A percentile compares a stretch with the other conserved stretches of the same genome.
These are phyloP conservation scores for Salvia hispanica DNA, from an alignment of 257 asterid species.

Conservation along the genomic window DNA sequence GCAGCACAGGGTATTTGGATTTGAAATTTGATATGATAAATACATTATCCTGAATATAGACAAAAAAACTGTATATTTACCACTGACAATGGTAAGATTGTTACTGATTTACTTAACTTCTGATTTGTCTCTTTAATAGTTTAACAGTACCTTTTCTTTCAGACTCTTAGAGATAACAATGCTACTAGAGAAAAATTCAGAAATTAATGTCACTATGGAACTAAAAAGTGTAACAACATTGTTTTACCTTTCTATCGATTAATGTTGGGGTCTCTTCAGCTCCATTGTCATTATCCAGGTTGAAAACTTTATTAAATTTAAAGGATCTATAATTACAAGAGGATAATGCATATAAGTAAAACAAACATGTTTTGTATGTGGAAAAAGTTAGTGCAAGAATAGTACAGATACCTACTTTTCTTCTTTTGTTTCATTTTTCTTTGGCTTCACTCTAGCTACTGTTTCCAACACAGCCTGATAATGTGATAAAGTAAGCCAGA, in stretches of 20 bases:
- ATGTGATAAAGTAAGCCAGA: slow-evolving; percentile 32
- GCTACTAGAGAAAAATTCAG: not conserved
- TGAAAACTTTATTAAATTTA: slow-evolving; percentile 82
- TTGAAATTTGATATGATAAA: slow-evolving; percentile 97
- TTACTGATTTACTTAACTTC: slow-evolving; percentile 14
- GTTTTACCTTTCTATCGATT: slow-evolving; percentile 90
- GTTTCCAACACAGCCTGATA: slow-evolving; percentile 96
- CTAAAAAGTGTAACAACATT: slow-evolving; percentile 6
- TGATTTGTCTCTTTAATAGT: slow-evolving; percentile 4
- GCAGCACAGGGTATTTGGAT: slow-evolving; percentile 93
- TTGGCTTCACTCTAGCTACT: slow-evolving; percentile 92
- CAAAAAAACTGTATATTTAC: slow-evolving; percentile 8
- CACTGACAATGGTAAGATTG: slow-evolving; percentile 16
- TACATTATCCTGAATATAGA: slow-evolving; percentile 74
- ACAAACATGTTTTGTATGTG: not conserved
- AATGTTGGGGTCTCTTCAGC: slow-evolving; percentile 95
- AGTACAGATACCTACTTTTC: slow-evolving; percentile 58
- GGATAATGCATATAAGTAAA: slow-evolving; percentile 22
- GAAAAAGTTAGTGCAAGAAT: slow-evolving; percentile 4
- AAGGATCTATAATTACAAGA: slow-evolving; percentile 59
- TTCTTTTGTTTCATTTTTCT: slow-evolving; percentile 96
- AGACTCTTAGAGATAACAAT: slow-evolving; percentile 13
- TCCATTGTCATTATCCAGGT: slow-evolving; percentile 94
- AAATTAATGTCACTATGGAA: slow-evolving; percentile 2
- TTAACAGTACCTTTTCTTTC: not conserved